These are phyloP conservation scores for Hypoxylon fragiforme DNA, from an alignment of 495 filamentous ascomycete genomes.

Conservation along the genomic window DNA sequence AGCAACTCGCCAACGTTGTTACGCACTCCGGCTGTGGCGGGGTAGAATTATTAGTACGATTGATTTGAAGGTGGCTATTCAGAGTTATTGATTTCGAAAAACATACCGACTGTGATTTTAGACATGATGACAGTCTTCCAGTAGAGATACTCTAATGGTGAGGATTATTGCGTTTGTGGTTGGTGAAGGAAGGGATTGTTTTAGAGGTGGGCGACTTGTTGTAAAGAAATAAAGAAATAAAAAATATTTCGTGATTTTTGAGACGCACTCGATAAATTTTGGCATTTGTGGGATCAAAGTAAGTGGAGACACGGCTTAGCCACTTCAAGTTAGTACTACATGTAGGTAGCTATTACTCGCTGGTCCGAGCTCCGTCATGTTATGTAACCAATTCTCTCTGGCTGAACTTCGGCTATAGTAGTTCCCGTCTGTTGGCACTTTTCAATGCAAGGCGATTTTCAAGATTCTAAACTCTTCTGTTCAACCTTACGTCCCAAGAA, in stretches of 20 bases:
- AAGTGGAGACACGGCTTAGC: background rate
- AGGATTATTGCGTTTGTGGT: slow-evolving; percentile 59
- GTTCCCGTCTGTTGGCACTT: no score
- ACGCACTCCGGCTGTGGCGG: slow-evolving; percentile 84
- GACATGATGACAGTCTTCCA: slow-evolving; percentile 79
- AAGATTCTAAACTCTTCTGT: background rate
- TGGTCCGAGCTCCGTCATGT: no score
- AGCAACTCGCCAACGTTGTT: slow-evolving; percentile 86
- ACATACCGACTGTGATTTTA: slow-evolving; percentile 85
- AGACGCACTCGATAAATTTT: background rate
- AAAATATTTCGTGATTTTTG: slow-evolving; percentile 5
- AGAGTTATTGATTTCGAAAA: background rate
- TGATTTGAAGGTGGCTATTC: background rate
- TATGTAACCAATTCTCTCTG: no score
- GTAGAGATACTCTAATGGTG: slow-evolving; percentile 69
- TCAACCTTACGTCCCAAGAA: background rate
- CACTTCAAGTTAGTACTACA: no score
- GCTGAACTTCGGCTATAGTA: no score
- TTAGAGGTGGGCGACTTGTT: background rate
- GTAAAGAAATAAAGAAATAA: background rate
- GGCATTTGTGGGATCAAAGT: slow-evolving; percentile 4
- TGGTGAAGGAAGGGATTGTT: slow-evolving; percentile 12
- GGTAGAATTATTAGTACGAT: slow-evolving; percentile 30
- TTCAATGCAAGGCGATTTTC: background rate
- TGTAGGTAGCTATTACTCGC: no score